Evolutionary conservation across 306 rosid genomes (phyloP), one percentile per base, ranked within the genome.

Genomic region (Vigna radiata): DNA sequence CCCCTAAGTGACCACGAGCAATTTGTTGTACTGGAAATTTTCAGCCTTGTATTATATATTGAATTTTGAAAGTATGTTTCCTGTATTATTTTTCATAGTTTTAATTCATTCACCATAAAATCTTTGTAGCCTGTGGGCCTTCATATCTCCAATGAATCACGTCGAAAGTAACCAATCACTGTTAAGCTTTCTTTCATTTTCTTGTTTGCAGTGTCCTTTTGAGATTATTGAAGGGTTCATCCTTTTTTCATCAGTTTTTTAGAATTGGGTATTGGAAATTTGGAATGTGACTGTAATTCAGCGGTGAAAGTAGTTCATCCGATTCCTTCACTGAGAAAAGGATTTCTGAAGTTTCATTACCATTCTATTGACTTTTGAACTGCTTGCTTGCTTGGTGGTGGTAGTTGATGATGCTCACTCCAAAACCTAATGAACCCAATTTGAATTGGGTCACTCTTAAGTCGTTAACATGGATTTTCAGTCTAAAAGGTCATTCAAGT

Each of bases 1-100:
- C 77, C 44, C 70, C 49, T 41, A 62, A 16, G 69, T 60, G 75
- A 72, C 54, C 72, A 61, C 33, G 25, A 39, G 48, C 70, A 39
- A 50, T 66, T 65, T 70, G 56, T 72, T 46, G 18, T 25, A 80
- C 50, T 66, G 79, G 58, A 60, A 78, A 62, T 44, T 61, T 68
- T 61, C 76, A 76, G 68, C 72, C 18, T 46, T 86, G 89, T 86
- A 86, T 74, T 29, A 82, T 79, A 82, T 71, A 63, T 63, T 47
- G 83, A 82, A 71, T 85, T 82, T 85, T 73, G 73, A 64, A 58
- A 64, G 59, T 39, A 50, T 43, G 14, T 56, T 54, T 66, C 58
- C 14, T 44, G 84, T 79, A 66, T 82, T 27, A 16, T 80, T 77
- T 77, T 82, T 47, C 77, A 8, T 75, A 36, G 54, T 59, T 71